Base-by-base conservation (phyloP, 805 yeast genomes). In the Monosporozyma aquatica region DNA sequence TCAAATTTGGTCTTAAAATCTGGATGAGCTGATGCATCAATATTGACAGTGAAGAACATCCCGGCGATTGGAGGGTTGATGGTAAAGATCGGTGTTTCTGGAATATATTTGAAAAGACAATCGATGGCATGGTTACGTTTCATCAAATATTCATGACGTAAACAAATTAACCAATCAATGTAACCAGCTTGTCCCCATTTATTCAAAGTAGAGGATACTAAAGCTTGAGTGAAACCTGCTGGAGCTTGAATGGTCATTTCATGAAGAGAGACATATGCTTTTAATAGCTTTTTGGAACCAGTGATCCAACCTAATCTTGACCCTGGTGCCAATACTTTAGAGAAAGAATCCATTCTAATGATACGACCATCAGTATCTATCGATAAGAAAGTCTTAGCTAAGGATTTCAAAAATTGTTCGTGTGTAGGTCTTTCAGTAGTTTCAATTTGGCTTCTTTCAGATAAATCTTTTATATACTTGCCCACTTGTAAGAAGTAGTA, bases 401-500 rank as follows among this genome's bases (percentile, higher is more conserved):
- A 68, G 3, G 81, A 74, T 42, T 69, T 59, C 46, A 84, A 46
- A 63, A 87, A 83, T 48, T 75, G 80, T 24, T 82, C 78, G 58
- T 82, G 92, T 39, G 69, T 51, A 33, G 43, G 44, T 33, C 51
- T 58, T 7, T 50, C 49, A n/a, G 43, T 44, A 14, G 46, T 38
- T 23, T 45, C 41, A 3, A 43, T 7, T 32, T 38, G 43, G 26
- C 39, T 58, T 51, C 64, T 56, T 38, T 66, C 69, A 41, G 44
- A 63, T 15, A 48, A 57, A 44, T 75, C 77, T 21, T 57, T 51
- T 20, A 76, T 68, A 70, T 86, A 92, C 38, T 73, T 60, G 46
- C 83, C 90, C 95, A 90, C 87, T 68, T 90, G 98, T 61, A 90
- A 70, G 71, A 87, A 90, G 71, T 86, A 90, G 77, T 90, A 90